Percentiles rank a stretch among this genome's conserved stretches.
phyloP scores from a whole-genome alignment of 2,329 filamentous ascomycete species.

The Saccharata proteae region DNA sequence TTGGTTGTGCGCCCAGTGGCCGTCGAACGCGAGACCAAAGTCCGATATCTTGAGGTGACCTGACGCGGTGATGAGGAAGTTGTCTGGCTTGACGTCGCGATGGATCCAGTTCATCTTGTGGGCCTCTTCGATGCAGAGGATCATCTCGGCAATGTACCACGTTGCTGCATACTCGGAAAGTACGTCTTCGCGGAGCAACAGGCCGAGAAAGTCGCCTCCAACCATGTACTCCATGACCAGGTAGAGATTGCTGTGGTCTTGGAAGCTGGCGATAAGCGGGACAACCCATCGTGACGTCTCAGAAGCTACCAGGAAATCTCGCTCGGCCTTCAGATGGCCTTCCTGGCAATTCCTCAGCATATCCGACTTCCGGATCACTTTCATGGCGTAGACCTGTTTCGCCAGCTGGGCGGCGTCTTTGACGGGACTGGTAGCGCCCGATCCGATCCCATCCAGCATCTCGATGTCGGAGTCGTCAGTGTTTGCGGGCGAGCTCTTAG shows the following conservation, averaged over 20 bases:
- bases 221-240: conserved; percentile 98
- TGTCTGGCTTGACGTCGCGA: conserved; percentile 92
- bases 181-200: conserved; percentile 75
- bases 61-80: conserved; percentile 79
- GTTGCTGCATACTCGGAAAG: conserved; percentile 66
- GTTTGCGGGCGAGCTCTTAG: conserved; percentile 5
- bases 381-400: conserved; percentile 80
- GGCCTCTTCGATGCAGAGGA: conserved; percentile 84
- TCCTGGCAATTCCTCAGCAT: conserved; percentile 90
- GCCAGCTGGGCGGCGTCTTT: conserved; percentile 14
- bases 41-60: conserved; percentile 94
- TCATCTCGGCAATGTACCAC: conserved; percentile 93
- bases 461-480: conserved; percentile 11
- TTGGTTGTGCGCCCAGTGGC: conserved; percentile 87
- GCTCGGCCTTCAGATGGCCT: conserved; percentile 78
- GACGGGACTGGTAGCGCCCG: conserved; percentile 1
- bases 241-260: conserved; percentile 74
- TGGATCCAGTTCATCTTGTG: conserved; percentile 86
- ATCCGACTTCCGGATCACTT: conserved; percentile 85
- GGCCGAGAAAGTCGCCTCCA: conserved; percentile 81
- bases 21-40: conserved; percentile 90
- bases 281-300: conserved; percentile 88
- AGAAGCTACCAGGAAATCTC: conserved; percentile 82
- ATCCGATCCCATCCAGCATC: conserved; percentile 8
- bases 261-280: conserved; percentile 76